Percentiles rank a stretch among this genome's conserved stretches.
Evolutionary conservation across 805 yeast species (phyloP).

Genomic region (Candida jianshihensis): DNA sequence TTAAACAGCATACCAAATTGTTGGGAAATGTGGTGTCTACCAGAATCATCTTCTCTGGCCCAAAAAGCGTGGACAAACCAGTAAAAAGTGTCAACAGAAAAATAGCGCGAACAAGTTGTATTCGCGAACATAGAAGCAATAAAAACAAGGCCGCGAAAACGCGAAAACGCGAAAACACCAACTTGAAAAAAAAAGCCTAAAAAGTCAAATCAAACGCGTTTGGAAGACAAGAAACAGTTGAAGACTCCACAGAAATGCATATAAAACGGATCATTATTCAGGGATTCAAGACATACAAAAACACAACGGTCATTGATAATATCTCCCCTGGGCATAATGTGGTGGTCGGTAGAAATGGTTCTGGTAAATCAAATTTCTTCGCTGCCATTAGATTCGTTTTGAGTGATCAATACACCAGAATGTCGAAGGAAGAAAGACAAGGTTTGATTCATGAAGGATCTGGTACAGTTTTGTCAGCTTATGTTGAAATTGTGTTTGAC

Average conservation of each 20-base stretch:
- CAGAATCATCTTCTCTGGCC: not conserved
- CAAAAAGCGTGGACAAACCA: too few species aligned
- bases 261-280: constrained; percentile 61
- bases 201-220: not conserved
- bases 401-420: constrained; percentile 81
- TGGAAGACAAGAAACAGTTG: not conserved
- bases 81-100: not conserved
- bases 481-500: constrained; percentile 84
- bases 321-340: constrained; percentile 82
- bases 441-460: constrained; percentile 87
- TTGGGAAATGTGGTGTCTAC: constrained; percentile 4
- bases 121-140: not conserved
- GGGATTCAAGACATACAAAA: constrained; percentile 90
- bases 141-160: too few species aligned
- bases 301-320: constrained; percentile 68
- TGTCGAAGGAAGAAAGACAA: constrained; percentile 80
- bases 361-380: constrained; percentile 93
- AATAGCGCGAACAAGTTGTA: not conserved
- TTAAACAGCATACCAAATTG: too few species aligned
- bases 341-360: constrained; percentile 89
- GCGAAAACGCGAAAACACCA: constrained; percentile 8
- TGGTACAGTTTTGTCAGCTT: constrained; percentile 85
- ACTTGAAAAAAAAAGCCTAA: not conserved
- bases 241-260: constrained; percentile 26
- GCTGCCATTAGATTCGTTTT: constrained; percentile 91